Percentiles rank a stretch among this genome's conserved stretches.
Evolutionary conservation across 164 flowering plant genomes (phyloP).

Genomic region (Stephania japonica): DNA sequence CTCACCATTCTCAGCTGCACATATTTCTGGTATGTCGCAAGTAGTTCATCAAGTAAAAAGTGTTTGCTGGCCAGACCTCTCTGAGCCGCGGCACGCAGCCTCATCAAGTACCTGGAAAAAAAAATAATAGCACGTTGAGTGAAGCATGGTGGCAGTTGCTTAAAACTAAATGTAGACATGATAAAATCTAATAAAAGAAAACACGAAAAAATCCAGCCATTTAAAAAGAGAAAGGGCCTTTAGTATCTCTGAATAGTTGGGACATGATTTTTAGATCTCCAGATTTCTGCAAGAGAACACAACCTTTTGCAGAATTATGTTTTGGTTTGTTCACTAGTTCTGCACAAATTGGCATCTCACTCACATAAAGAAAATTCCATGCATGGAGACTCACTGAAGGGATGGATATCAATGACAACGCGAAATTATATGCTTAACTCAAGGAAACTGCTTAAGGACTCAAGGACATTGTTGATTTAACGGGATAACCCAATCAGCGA

Average conservation of each 20-base stretch:
- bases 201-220: background rate
- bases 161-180: background rate
- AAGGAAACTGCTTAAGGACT: background rate
- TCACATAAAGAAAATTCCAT: background rate
- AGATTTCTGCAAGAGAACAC: background rate
- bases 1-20: background rate
- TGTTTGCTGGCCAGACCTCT: background rate
- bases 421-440: background rate
- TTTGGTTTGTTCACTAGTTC: background rate
- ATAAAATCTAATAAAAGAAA: background rate
- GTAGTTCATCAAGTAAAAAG: background rate
- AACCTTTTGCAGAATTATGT: background rate
- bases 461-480: background rate
- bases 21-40: background rate
- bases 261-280: background rate
- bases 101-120: constrained; percentile 9
- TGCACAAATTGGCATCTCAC: background rate
- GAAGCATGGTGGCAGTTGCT: background rate
- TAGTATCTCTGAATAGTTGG: background rate
- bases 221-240: background rate
- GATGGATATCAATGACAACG: background rate
- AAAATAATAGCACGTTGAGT: background rate
- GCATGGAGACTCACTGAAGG: background rate
- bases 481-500: background rate
- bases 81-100: background rate